These are phyloP conservation scores for Arabis alpina DNA, from an alignment of 345 rosid species.

Conservation along the genomic window DNA sequence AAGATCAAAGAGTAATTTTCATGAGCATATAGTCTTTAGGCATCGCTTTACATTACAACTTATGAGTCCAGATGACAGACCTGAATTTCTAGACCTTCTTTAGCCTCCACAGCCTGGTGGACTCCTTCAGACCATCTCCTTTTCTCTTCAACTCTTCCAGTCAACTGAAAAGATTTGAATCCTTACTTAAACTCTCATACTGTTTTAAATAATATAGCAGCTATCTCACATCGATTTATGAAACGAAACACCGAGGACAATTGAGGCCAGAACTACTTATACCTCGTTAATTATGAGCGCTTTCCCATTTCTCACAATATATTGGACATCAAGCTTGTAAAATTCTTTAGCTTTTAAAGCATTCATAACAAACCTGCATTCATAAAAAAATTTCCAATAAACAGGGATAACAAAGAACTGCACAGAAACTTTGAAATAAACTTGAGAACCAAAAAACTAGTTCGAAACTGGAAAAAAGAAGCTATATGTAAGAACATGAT, in stretches of 20 bases:
- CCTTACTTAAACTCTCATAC: constrained; percentile 4
- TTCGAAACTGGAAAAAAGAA: not conserved
- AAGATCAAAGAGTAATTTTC: constrained; percentile 22
- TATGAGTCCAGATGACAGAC: constrained; percentile 35
- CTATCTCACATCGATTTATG: not conserved
- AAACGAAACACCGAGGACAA: constrained; percentile 18
- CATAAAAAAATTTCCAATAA: constrained; percentile 18
- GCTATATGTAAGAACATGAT: not conserved
- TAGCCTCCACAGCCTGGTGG: constrained; percentile 98
- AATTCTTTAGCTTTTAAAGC: constrained; percentile 97
- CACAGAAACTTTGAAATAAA: constrained; percentile 8
- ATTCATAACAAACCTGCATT: constrained; percentile 89
- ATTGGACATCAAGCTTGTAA: constrained; percentile 88
- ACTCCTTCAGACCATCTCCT: constrained; percentile 98
- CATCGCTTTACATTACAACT: constrained; percentile 23
- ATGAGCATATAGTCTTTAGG: constrained; percentile 10
- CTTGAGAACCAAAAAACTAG: constrained; percentile 3
- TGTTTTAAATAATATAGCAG: not conserved
- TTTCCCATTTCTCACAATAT: constrained; percentile 89
- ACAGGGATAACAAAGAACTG: constrained; percentile 14
- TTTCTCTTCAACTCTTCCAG: constrained; percentile 98
- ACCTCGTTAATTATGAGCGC: constrained; percentile 97
- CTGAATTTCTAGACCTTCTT: constrained; percentile 93
- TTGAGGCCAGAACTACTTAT: constrained; percentile 27
- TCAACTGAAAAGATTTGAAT: constrained; percentile 57